Evolutionary conservation across 495 filamentous ascomycete genomes (phyloP), one percentile per base, ranked within the genome.

Genomic region (Stereocaulon alpinum): DNA sequence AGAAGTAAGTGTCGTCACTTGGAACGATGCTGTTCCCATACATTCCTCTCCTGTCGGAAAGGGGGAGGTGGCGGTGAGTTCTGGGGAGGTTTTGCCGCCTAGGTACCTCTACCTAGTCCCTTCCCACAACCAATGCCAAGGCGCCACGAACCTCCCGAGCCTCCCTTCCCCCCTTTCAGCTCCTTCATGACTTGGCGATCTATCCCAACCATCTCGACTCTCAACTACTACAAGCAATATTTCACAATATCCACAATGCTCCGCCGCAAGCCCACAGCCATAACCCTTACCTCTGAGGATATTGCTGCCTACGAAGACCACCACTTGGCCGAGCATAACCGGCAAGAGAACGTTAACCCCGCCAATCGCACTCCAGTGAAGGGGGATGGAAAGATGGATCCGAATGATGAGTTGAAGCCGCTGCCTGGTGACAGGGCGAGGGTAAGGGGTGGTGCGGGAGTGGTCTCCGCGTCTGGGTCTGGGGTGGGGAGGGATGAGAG

Each of bases 201-300:
- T 37, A 7, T 10, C 7, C 34, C 4, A 2, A 37, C 34, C 34
- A 37, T 37, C 34, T 37, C 12, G 7, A 12, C 5, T 12, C 12
- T 12, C 34, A 37, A 24, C 1, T 24, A 24, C 24, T 24, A 24
- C 24, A 24, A 24, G 24, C 24, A 24, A 24, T 3, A 24, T 24
- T 3, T 24, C 34, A 37, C 12, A 55, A 27, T 20, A 20, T 0
- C 32, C 22, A 63, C 9, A 43, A 94, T 94, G 89, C 84, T 94
- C 59, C 88, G 89, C 66, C 84, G 88, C 40, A 84, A 86, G 50
- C 85, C 88, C 2, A 94, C 89, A 6, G 77, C 83, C 30, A 87
- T 94, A 62, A 78, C 81, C 55, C 77, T 94, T 41, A 92, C 88
- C 0, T 75, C 83, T 11, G 88, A 92, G 71, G 89, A 94, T 67